Percentiles rank a stretch among this genome's conserved stretches.
Conservation (phyloP, 2,329 filamentous ascomycete species). For the Phoma sp. region DNA sequence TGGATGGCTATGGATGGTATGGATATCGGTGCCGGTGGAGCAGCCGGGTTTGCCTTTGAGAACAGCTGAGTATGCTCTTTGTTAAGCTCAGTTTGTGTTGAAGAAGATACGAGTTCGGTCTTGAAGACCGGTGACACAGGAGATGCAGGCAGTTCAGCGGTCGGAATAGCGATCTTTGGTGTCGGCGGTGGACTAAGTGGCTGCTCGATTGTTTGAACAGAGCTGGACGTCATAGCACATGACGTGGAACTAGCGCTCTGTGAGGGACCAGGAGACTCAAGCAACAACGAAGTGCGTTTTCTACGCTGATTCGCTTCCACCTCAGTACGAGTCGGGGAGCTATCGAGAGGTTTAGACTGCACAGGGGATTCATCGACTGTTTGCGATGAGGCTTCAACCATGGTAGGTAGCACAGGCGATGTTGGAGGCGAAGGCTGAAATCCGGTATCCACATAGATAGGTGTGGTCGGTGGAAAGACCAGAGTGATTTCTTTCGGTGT, state of each 20-base stretch:
- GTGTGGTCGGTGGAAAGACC: conserved; percentile 44
- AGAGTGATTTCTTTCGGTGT: conserved; percentile 37
- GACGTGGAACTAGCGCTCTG: conserved; percentile 23
- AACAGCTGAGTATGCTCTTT: conserved; percentile 40
- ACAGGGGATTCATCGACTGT: conserved; percentile 30
- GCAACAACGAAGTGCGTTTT: conserved; percentile 64
- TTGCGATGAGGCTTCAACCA: conserved; percentile 31
- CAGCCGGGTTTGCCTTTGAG: conserved; percentile 28
- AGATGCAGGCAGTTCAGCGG: conserved; percentile 49
- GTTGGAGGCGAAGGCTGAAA: conserved; percentile 84
- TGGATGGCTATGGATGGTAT: conserved; percentile 92
- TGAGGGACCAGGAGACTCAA: conserved; percentile 18
- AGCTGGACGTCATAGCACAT: conserved; percentile 66
- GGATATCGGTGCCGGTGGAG: conserved; percentile 50
- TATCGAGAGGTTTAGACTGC: conserved; percentile 33
- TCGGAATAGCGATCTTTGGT: conserved; percentile 55
- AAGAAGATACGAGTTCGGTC: conserved; percentile 59
- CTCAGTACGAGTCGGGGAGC: conserved; percentile 43
- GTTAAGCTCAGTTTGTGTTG: conserved; percentile 64
- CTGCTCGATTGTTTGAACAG: conserved; percentile 67
- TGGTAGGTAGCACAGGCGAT: conserved; percentile 64
- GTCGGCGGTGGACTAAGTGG: conserved; percentile 71
- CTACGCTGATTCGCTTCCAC: conserved; percentile 77
- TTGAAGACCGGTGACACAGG: conserved; percentile 45
- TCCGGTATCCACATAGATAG: conserved; percentile 73